phyloP scores from a whole-genome alignment of 495 filamentous ascomycete species.

The Hypomontagnella monticulosa region DNA sequence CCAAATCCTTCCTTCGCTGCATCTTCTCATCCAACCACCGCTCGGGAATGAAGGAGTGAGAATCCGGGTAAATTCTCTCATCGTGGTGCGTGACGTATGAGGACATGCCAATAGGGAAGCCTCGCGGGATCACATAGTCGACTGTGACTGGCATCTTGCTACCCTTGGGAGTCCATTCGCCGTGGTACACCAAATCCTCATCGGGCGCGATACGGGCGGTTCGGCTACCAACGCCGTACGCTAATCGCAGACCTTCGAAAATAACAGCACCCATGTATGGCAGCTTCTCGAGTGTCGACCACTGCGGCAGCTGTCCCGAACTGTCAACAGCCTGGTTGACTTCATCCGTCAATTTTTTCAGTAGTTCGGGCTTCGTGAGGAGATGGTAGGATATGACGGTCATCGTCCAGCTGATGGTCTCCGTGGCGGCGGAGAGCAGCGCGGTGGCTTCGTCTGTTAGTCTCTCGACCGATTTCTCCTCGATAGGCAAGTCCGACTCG shows the following conservation, averaged over 20 bases:
- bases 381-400: too few species aligned
- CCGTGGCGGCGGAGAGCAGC: too few species aligned
- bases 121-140: conserved; percentile 18
- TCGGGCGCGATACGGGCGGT: neutral
- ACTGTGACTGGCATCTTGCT: neutral
- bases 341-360: too few species aligned
- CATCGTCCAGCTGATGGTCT: too few species aligned
- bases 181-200: conserved; percentile 3
- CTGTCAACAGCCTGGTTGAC: too few species aligned
- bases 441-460: too few species aligned
- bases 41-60: neutral
- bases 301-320: too few species aligned
- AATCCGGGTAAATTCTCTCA: conserved; percentile 2
- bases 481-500: too few species aligned
- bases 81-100: conserved; percentile 1
- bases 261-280: too few species aligned
- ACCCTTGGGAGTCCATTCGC: neutral
- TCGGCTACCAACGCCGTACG: neutral
- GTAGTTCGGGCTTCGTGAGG: too few species aligned
- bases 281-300: too few species aligned
- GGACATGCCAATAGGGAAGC: conserved; percentile 19
- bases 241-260: conserved; percentile 2
- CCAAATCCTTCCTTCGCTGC: conserved; percentile 1
- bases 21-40: conserved; percentile 10
- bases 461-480: too few species aligned